Evolutionary conservation across 2,329 filamentous ascomycete species (phyloP).

Genomic region (Pestalotiopsis sp.): DNA sequence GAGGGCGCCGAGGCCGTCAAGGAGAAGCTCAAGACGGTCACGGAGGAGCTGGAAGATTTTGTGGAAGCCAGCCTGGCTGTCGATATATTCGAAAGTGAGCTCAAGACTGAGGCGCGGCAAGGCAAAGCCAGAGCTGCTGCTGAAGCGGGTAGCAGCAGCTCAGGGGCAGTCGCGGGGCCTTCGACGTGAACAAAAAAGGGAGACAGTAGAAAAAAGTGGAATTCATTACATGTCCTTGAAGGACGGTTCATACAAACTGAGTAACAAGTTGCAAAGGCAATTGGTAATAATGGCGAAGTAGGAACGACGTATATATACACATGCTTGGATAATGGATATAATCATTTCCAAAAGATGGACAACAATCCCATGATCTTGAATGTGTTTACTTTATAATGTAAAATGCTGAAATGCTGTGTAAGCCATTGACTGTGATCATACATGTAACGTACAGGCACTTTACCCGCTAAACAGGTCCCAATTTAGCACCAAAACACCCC

Average conservation of each 20-base stretch:
- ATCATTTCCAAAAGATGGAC: too few species aligned
- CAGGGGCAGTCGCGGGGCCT: neutral
- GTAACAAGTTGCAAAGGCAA: neutral
- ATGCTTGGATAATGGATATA: too few species aligned
- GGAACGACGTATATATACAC: too few species aligned
- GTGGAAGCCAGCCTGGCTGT: conserved; percentile 86
- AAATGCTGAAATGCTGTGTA: too few species aligned
- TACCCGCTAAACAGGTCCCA: neutral
- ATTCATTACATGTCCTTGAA: neutral
- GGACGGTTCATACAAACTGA: neutral
- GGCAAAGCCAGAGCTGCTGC: conserved; percentile 23
- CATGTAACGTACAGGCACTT: too few species aligned
- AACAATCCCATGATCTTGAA: too few species aligned
- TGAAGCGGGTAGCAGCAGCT: neutral
- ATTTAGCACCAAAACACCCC: neutral
- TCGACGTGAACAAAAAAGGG: neutral
- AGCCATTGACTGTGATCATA: too few species aligned
- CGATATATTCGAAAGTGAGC: conserved; percentile 69
- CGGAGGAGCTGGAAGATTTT: conserved; percentile 95
- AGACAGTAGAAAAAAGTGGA: neutral
- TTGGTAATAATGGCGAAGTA: too few species aligned
- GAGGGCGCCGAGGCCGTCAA: conserved; percentile 88
- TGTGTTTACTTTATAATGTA: too few species aligned
- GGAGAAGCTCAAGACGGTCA: conserved; percentile 95
- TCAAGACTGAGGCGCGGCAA: conserved; percentile 54